These are phyloP conservation scores for baker's yeast (Saccharomyces cerevisiae) DNA, from an alignment of 805 yeast genomes.

Conservation along the genomic window DNA sequence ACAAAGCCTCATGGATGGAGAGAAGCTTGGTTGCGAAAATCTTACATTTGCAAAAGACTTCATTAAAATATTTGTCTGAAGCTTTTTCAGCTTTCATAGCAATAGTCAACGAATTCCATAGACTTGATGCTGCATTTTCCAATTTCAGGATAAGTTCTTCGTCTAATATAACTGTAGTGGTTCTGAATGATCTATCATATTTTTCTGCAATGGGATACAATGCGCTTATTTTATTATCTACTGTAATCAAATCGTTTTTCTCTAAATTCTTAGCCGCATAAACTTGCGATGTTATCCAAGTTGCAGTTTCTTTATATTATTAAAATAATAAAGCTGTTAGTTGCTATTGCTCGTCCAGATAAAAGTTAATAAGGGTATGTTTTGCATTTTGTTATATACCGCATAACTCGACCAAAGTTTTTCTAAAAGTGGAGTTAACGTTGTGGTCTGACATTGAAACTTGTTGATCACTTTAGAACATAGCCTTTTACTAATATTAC, in stretches of 20 bases:
- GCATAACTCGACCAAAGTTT: conserved; percentile 16
- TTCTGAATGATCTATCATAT: conserved; percentile 24
- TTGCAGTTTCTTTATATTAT: conserved; percentile 12
- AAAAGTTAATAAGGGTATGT: neutral
- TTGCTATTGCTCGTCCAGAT: neutral
- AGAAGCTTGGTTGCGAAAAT: conserved; percentile 29
- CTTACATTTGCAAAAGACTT: conserved; percentile 14
- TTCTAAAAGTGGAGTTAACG: conserved; percentile 11
- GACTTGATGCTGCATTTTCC: conserved; percentile 27
- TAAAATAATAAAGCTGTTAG: neutral
- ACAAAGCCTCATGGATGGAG: conserved; percentile 27
- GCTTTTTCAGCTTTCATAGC: conserved; percentile 18
- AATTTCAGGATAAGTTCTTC: conserved; percentile 16
- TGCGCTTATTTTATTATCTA: conserved; percentile 14
- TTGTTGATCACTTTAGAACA: neutral
- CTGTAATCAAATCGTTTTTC: neutral
- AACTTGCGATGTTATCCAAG: conserved; percentile 16
- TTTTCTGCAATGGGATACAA: conserved; percentile 30
- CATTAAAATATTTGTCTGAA: neutral
- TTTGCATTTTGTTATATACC: conserved; percentile 9
- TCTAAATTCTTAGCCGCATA: conserved; percentile 1
- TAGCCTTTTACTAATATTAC: neutral
- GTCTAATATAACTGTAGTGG: conserved; percentile 13
- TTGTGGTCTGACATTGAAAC: conserved; percentile 1
- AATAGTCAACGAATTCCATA: conserved; percentile 34